phyloP scores from a whole-genome alignment of 2,329 filamentous ascomycete species.

The Calonectria fujianensis region DNA sequence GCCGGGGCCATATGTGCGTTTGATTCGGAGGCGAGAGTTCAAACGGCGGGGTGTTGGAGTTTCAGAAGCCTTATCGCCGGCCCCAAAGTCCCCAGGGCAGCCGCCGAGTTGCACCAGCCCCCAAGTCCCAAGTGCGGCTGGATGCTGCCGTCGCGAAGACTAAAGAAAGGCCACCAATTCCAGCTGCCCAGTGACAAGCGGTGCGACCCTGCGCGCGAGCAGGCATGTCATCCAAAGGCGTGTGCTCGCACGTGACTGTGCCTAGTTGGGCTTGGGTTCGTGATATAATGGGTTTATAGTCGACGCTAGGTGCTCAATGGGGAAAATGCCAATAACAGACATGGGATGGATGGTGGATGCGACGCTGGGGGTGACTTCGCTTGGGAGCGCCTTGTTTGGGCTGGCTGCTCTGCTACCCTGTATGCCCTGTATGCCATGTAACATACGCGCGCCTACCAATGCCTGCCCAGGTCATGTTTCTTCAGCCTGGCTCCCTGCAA shows the following conservation, averaged over 20 bases:
- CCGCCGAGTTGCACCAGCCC: no score
- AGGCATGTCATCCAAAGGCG: conserved; percentile 4
- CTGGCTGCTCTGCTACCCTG: conserved; percentile 14
- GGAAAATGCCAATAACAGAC: conserved; percentile 33
- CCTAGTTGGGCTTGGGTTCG: conserved; percentile 22
- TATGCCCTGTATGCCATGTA: neutral
- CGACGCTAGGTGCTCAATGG: conserved; percentile 30
- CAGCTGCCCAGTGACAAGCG: neutral
- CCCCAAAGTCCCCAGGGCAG: neutral
- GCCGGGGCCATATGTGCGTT: conserved; percentile 18
- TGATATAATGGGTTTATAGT: conserved; percentile 39
- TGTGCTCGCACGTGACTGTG: conserved; percentile 27
- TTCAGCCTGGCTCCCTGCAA: conserved; percentile 5
- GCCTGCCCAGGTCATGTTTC: conserved; percentile 12
- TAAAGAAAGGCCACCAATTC: conserved; percentile 25
- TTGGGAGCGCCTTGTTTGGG: conserved; percentile 12
- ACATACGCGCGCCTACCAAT: neutral
- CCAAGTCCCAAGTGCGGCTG: neutral
- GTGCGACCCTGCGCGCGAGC: conserved; percentile 3
- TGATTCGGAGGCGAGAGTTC: conserved; percentile 23
- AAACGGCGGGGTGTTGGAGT: conserved; percentile 6
- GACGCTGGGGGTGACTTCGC: conserved; percentile 33
- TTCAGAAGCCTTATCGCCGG: conserved; percentile 27
- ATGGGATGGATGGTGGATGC: conserved; percentile 35
- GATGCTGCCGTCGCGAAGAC: neutral